Evolutionary conservation across 2,329 filamentous ascomycete species (phyloP), one percentile per base, ranked within the genome.

Genomic region (Colletotrichum magnum): DNA sequence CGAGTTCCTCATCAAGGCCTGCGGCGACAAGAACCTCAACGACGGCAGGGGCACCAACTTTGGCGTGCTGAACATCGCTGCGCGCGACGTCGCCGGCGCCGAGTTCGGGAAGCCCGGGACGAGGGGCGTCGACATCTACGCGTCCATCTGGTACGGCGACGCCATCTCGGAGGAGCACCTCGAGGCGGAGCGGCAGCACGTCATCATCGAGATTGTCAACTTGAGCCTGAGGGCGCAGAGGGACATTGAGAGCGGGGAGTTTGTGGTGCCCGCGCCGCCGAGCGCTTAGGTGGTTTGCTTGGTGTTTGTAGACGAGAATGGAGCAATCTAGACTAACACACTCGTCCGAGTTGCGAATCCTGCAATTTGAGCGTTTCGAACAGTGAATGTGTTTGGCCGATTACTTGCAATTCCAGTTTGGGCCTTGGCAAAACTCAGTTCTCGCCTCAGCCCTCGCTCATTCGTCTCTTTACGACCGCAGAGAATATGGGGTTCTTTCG

Each of bases 1-100:
- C 4, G 74, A 76, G 26, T 77, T 75, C 21, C 70, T 69, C 13
- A 54, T 77, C 53, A 75, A 77, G 70, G 69, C 74, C 43, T 74
- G 75, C 15, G 73, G 73, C 15, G 69, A 73, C 68, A 75, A 75
- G 70, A 69, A 65, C 3, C 54, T 75, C 4, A 58, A 62, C 2
- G 73, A 75, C 47, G 62, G 36, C 2, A 32, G 48, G 2, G 66
- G 62, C 32, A 73, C 73, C 15, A 68, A 57, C 15, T 74, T 75
- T 63, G 73, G 73, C 48, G 68, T 75, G 18, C 67, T 75, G 21
- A 72, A 73, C 18, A 74, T 75, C n/a, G 69, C 73, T 0, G 71
- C 60, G 2, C 71, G 73, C 6, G 73, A 75, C 48, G 56, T 74
- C 13, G 45, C 58, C 3, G 57, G 64, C 15, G 63, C 56, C 1